phyloP scores from a whole-genome alignment of 2,329 filamentous ascomycete species.

The Monosporascus sp. region DNA sequence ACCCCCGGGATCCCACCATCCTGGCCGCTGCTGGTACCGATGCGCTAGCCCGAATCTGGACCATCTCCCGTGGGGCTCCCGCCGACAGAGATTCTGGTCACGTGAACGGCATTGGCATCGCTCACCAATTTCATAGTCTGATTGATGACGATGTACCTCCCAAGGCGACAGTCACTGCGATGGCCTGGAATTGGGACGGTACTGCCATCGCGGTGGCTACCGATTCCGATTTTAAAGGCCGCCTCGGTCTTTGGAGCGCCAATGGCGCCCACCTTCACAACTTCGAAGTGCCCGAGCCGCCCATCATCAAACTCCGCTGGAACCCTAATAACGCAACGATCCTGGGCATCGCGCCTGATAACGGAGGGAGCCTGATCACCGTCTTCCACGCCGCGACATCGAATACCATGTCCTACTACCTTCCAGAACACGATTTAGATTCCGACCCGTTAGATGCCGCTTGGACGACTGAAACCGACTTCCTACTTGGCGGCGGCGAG shows the following conservation, averaged over 20 bases:
- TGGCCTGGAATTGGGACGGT: slow-evolving; percentile 57
- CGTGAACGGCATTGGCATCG: slow-evolving; percentile 33
- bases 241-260: slow-evolving; percentile 50
- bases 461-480: slow-evolving; percentile 55
- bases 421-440: slow-evolving; percentile 46
- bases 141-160: slow-evolving; percentile 49
- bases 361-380: slow-evolving; percentile 49
- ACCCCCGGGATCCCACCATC: slow-evolving; percentile 57
- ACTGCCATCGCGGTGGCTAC: slow-evolving; percentile 52
- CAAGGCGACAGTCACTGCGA: slow-evolving; percentile 49
- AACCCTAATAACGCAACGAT: slow-evolving; percentile 51
- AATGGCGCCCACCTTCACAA: slow-evolving; percentile 48
- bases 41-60: slow-evolving; percentile 66
- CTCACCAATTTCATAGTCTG: slow-evolving; percentile 41
- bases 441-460: slow-evolving; percentile 50
- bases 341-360: slow-evolving; percentile 52
- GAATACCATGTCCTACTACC: slow-evolving; percentile 41
- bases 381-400: slow-evolving; percentile 43
- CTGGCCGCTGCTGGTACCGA: slow-evolving; percentile 65
- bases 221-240: slow-evolving; percentile 47
- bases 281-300: slow-evolving; percentile 54
- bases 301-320: slow-evolving; percentile 58
- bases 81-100: slow-evolving; percentile 42
- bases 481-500: slow-evolving; percentile 54
- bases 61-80: slow-evolving; percentile 49